These are phyloP conservation scores for Clarireedia monteithiana DNA, from an alignment of 2,329 filamentous ascomycete genomes.

Conservation along the genomic window DNA sequence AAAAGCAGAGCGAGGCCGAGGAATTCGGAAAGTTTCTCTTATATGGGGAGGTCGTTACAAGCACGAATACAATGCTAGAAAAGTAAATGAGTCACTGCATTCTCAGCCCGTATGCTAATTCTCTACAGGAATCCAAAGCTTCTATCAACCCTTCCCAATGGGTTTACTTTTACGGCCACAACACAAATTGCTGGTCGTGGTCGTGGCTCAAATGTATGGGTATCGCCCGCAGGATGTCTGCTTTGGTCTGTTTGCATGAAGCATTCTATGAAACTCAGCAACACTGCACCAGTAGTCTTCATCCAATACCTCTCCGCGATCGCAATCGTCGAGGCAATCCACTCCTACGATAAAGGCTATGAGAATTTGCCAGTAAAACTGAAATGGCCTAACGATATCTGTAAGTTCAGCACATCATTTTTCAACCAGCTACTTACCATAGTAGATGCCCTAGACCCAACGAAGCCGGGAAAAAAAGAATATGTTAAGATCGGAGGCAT, in stretches of 20 bases:
- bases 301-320: conserved; percentile 89
- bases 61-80: conserved; percentile 87
- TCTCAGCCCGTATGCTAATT: conserved; percentile 11
- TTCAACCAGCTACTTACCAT: not conserved
- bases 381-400: conserved; percentile 98
- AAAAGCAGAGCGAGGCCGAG: conserved; percentile 45
- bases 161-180: conserved; percentile 83
- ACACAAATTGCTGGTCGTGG: conserved; percentile 84
- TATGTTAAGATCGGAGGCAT: conserved; percentile 94
- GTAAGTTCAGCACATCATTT: conserved; percentile 34
- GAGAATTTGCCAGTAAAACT: conserved; percentile 69
- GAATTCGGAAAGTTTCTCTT: conserved; percentile 72
- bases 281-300: conserved; percentile 76
- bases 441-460: conserved; percentile 58
- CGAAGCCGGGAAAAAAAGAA: conserved; percentile 36
- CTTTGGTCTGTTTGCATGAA: conserved; percentile 86
- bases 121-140: conserved; percentile 62
- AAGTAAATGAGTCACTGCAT: conserved; percentile 46
- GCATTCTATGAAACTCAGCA: conserved; percentile 66
- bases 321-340: conserved; percentile 77
- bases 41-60: conserved; percentile 88
- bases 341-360: conserved; percentile 71
- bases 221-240: conserved; percentile 77
- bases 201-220: conserved; percentile 88
- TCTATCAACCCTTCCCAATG: conserved; percentile 67